Evolutionary conservation across 495 filamentous ascomycete genomes (phyloP).

Genomic region (Penicillium arizonense): DNA sequence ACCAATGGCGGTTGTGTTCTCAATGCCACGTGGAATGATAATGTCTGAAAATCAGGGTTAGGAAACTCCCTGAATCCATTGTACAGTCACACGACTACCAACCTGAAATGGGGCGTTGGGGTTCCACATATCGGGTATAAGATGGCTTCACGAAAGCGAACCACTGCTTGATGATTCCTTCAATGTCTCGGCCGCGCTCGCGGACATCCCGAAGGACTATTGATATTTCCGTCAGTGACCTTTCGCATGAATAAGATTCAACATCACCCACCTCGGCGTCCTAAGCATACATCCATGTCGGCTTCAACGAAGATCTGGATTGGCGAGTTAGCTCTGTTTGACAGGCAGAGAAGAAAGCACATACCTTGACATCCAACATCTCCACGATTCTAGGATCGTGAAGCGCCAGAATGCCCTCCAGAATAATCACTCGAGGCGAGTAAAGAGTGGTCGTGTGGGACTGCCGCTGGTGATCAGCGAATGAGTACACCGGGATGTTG

Average conservation of each 20-base stretch:
- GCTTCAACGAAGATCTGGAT: constrained; percentile 87
- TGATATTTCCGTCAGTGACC: constrained; percentile 14
- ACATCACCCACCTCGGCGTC: constrained; percentile 71
- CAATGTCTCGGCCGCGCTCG: constrained; percentile 81
- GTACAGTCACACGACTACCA: constrained; percentile 12
- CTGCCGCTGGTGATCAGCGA: constrained; percentile 83
- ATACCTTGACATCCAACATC: constrained; percentile 85
- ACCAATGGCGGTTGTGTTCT: constrained; percentile 92
- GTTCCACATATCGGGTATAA: constrained; percentile 84
- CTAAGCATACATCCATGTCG: constrained; percentile 90
- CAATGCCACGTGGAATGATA: constrained; percentile 89
- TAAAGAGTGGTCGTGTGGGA: constrained; percentile 82
- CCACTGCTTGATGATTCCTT: constrained; percentile 98
- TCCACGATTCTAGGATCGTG: constrained; percentile 86
- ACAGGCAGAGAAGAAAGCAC: neutral
- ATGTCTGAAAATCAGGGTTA: constrained; percentile 60
- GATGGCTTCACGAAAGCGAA: constrained; percentile 95
- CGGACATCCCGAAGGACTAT: constrained; percentile 82
- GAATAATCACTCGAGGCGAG: constrained; percentile 90
- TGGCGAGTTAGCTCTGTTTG: constrained; percentile 2
- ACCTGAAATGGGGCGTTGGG: constrained; percentile 80
- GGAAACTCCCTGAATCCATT: neutral
- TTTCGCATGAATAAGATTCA: neutral
- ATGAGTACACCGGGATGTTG: constrained; percentile 93
- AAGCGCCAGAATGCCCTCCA: constrained; percentile 94